Evolutionary conservation across 208 protist species (phyloP).

Genomic region (Crithidia thermophila): DNA sequence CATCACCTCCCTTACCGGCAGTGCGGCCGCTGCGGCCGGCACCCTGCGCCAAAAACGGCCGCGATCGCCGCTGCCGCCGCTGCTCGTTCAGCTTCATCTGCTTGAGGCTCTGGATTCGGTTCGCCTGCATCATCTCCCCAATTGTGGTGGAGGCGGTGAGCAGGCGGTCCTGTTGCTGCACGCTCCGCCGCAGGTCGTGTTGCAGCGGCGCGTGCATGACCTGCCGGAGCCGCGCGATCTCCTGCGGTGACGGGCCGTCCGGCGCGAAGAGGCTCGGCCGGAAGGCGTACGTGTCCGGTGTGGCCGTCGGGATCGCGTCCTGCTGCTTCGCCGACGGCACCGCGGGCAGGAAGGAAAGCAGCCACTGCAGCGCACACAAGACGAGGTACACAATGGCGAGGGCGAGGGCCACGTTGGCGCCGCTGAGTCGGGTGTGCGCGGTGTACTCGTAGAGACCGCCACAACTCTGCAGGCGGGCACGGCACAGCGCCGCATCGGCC

Average conservation of each 20-base stretch:
- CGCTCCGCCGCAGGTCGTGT: conserved; percentile 40
- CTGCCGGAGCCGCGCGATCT: conserved; percentile 30
- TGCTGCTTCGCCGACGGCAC: conserved; percentile 30
- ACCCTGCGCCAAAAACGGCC: conserved; percentile 2
- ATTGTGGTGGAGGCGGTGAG: conserved; percentile 62
- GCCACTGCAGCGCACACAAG: conserved; percentile 43
- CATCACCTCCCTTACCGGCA: no score
- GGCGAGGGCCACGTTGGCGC: conserved; percentile 28
- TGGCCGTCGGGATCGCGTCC: conserved; percentile 36
- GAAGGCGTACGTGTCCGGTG: conserved; percentile 73
- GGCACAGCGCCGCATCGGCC: conserved; percentile 21
- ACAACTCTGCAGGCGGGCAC: conserved; percentile 22
- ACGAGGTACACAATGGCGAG: conserved; percentile 45
- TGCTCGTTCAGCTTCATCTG: conserved; percentile 48
- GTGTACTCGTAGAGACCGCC: conserved; percentile 20
- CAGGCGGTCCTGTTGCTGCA: conserved; percentile 38
- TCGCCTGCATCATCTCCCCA: conserved; percentile 78
- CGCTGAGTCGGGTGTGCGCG: background rate
- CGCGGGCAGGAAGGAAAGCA: conserved; percentile 38
- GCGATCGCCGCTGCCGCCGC: conserved; percentile 16
- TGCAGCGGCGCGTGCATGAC: conserved; percentile 45
- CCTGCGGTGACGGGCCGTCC: conserved; percentile 51
- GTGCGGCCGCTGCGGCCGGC: background rate
- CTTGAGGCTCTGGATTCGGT: conserved; percentile 58
- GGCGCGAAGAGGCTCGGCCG: conserved; percentile 70